Conservation (phyloP, 768 basidiomycete species). For the Boletus rubropictus region DNA sequence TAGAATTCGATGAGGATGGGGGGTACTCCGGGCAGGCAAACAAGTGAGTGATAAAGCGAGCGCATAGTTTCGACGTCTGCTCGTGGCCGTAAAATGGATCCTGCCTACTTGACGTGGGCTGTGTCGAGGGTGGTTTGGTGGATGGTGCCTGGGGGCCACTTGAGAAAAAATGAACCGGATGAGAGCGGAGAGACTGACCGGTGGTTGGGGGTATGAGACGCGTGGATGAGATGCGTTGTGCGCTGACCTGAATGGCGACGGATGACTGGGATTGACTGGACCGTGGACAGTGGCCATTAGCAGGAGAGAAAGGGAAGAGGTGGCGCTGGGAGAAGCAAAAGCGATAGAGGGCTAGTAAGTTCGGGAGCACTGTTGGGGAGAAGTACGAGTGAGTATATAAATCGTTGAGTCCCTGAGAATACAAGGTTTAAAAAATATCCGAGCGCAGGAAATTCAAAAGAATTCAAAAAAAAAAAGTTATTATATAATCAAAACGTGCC, state of each 20-base stretch:
- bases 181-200: conserved; percentile 12
- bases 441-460: conserved; percentile 10
- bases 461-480: conserved; percentile 5
- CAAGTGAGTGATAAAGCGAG: conserved; percentile 75
- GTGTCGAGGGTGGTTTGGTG: conserved; percentile 27
- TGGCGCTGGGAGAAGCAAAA: conserved; percentile 12
- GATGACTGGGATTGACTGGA: conserved; percentile 23
- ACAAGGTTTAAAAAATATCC: conserved; percentile 15
- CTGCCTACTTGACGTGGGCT: conserved; percentile 20
- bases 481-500: conserved; percentile 25
- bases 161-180: background rate
- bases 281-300: conserved; percentile 32
- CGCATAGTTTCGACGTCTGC: conserved; percentile 58
- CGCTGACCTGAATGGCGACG: conserved; percentile 24
- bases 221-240: conserved; percentile 28
- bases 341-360: conserved; percentile 12
- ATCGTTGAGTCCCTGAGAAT: conserved; percentile 15
- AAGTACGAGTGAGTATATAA: conserved; percentile 24
- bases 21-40: conserved; percentile 85
- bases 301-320: conserved; percentile 4
- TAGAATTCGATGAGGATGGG: conserved; percentile 35
- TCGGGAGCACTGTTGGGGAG: conserved; percentile 13
- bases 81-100: conserved; percentile 58
- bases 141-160: conserved; percentile 18
- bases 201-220: conserved; percentile 24